These are phyloP conservation scores for Cercospora berteroae DNA, from an alignment of 2,329 filamentous ascomycete species.

Conservation along the genomic window DNA sequence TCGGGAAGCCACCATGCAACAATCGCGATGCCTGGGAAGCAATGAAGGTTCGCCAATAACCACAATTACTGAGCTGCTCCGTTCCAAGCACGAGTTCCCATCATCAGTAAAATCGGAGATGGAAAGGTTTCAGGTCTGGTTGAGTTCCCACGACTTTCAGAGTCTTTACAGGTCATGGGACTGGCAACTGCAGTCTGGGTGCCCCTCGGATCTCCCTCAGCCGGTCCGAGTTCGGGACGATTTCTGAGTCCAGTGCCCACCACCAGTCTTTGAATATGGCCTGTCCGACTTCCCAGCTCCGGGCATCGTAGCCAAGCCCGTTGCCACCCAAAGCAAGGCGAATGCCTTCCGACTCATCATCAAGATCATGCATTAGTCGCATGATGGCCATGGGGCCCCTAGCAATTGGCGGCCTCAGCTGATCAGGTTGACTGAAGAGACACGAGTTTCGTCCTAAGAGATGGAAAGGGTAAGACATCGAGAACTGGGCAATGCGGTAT, in stretches of 20 bases:
- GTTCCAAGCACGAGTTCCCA: not conserved
- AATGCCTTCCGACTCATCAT: not conserved
- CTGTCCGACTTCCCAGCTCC: not conserved
- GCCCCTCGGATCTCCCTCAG: not conserved
- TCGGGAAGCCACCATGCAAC: no score
- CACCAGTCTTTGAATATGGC: not conserved
- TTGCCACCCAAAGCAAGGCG: not conserved
- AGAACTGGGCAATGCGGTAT: not conserved
- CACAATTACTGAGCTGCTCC: not conserved
- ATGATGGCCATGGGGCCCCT: not conserved
- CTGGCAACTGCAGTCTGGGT: not conserved
- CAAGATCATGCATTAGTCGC: not conserved
- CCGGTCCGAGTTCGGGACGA: not conserved
- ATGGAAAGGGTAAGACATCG: not conserved
- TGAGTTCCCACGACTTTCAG: not conserved
- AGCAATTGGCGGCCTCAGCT: not conserved
- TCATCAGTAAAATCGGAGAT: not conserved
- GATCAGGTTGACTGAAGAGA: not conserved
- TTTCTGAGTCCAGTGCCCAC: not conserved
- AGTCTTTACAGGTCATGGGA: not conserved
- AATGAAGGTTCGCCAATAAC: no score
- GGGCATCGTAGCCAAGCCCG: not conserved
- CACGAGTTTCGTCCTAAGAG: not conserved
- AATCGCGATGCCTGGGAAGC: no score
- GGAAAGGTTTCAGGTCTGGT: not conserved